Evolutionary conservation across 2,329 filamentous ascomycete species (phyloP).

Genomic region (Aspergillus tubingensis): DNA sequence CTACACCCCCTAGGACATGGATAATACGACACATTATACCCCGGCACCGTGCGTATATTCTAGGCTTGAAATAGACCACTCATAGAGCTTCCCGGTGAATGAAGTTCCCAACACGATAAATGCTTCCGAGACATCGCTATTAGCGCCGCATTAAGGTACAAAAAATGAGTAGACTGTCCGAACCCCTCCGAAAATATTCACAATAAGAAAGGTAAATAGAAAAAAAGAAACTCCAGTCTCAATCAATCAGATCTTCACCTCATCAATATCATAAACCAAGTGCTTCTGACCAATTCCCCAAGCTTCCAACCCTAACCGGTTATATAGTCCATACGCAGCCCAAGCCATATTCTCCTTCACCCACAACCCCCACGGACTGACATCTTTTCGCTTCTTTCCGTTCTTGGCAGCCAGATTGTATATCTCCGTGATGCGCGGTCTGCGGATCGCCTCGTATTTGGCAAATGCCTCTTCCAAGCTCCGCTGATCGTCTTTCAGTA

Average conservation of each 20-base stretch:
- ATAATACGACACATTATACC: background rate
- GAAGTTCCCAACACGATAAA: background rate
- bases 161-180: background rate
- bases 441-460: conserved; percentile 32
- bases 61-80: background rate
- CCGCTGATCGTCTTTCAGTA: conserved; percentile 23
- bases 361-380: conserved; percentile 28
- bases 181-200: background rate
- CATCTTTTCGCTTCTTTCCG: conserved; percentile 26
- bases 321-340: conserved; percentile 17
- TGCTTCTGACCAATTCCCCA: conserved; percentile 25
- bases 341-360: conserved; percentile 28
- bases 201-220: background rate
- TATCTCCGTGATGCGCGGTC: conserved; percentile 34
- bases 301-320: conserved; percentile 24
- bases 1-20: background rate
- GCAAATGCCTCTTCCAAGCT: conserved; percentile 26
- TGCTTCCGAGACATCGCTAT: background rate
- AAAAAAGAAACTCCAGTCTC: background rate
- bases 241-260: conserved; percentile 8
- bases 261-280: conserved; percentile 36
- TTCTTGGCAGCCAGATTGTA: conserved; percentile 27
- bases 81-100: background rate
- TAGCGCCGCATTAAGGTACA: background rate
- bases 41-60: background rate